Evolutionary conservation across 2,329 filamentous ascomycete species (phyloP).

Genomic region (Alternaria panax): DNA sequence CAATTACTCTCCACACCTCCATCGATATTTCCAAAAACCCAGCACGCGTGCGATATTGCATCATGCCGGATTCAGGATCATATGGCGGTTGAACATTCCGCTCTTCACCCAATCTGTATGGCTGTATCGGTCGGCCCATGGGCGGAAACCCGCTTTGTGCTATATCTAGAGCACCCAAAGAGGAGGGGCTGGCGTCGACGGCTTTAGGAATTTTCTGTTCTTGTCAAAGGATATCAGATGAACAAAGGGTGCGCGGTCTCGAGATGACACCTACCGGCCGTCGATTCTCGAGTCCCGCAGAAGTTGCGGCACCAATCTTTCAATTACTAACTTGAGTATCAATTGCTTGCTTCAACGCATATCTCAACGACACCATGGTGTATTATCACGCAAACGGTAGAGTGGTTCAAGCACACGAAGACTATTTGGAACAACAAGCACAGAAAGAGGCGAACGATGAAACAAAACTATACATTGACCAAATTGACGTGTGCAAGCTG

Average conservation of each 20-base stretch:
- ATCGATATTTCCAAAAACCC: not conserved
- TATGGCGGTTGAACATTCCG: not conserved
- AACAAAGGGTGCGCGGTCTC: not conserved
- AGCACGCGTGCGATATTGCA: not conserved
- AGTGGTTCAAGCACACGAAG: constrained; percentile 20
- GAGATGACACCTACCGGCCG: not conserved
- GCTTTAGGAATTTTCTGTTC: not conserved
- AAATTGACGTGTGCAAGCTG: constrained; percentile 5
- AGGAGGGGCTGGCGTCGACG: not conserved
- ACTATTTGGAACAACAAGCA: constrained; percentile 19
- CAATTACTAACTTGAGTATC: not conserved
- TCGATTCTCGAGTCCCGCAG: not conserved
- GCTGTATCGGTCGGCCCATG: not conserved
- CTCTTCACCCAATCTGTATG: not conserved
- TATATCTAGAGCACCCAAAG: not conserved
- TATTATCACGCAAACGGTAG: constrained; percentile 17
- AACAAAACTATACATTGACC: constrained; percentile 7
- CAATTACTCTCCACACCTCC: not conserved
- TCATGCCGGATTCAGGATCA: not conserved
- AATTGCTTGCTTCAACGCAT: not conserved
- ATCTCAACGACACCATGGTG: constrained; percentile 12
- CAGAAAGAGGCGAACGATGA: not conserved
- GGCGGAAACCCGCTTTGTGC: not conserved
- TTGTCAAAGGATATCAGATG: not conserved
- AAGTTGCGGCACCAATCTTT: not conserved